Percentiles rank a stretch among this genome's conserved stretches.
phyloP scores from a whole-genome alignment of 768 basidiomycete genomes.

The Mycena pura region DNA sequence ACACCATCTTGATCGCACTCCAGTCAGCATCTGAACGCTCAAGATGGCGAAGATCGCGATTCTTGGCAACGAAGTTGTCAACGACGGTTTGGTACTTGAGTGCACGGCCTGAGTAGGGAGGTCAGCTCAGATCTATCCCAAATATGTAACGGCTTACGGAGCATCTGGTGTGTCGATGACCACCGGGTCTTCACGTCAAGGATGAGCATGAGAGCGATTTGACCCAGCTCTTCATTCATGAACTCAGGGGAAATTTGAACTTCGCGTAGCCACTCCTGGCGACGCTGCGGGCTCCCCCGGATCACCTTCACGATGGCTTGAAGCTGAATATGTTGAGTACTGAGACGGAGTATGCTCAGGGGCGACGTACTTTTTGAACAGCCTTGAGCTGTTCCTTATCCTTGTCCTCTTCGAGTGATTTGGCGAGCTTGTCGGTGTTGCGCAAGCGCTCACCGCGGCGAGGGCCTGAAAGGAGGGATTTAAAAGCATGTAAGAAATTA shows the following conservation, averaged over 20 bases:
- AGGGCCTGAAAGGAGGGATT: neutral
- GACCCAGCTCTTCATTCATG: neutral
- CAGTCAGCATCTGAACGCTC: neutral
- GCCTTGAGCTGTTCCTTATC: neutral
- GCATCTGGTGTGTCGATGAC: slow-evolving; percentile 40
- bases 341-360: neutral
- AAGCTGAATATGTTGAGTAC: slow-evolving; percentile 18
- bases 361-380: neutral
- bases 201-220: slow-evolving; percentile 32
- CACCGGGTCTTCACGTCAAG: slow-evolving; percentile 38
- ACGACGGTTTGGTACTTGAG: too few relatives aligned
- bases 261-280: slow-evolving; percentile 11
- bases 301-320: slow-evolving; percentile 23
- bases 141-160: too few relatives aligned
- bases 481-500: neutral
- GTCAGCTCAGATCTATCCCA: too few relatives aligned
- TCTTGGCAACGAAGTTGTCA: too few relatives aligned
- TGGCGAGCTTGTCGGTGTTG: neutral
- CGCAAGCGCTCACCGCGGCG: neutral
- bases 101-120: too few relatives aligned
- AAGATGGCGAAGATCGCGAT: slow-evolving; percentile 25
- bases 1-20: neutral
- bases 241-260: neutral
- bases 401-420: slow-evolving; percentile 31
- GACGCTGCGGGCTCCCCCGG: slow-evolving; percentile 26